Base-by-base conservation (phyloP, 495 filamentous ascomycete genomes). In the Penicillium angulare region DNA sequence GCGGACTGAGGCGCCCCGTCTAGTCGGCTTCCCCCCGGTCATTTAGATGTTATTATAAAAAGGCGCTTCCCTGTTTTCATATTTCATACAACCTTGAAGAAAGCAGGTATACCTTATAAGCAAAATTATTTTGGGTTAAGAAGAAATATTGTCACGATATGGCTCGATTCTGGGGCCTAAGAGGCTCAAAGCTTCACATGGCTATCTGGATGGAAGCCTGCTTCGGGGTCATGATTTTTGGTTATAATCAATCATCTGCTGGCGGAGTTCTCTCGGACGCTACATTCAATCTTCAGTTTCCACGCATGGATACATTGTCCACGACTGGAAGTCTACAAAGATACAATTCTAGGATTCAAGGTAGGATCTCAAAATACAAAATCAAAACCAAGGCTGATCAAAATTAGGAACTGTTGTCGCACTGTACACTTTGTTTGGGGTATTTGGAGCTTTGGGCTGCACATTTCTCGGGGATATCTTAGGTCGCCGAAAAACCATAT, bases 381-480 rank as follows among this genome's bases (percentile, higher is more conserved):
- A 22, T 3, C 3, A 1, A 27, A 24, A 5, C 18, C 29, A 34
- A 34, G 8, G 3, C 40, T 55, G 31, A 50, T 18, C 32, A 1
- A 7, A 38, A 4, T 5, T 20, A 55, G 53, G 53, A 15, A 56
- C 53, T 5, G 53, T 56, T 3, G 43, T 56, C 15, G 53, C 53
- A 20, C 20, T 56, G 32, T 65, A 52, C 48, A 60, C 43, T 35
- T 47, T 53, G 41, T 56, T 31, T 8, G 43, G 50, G 12, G 39
- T 58, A 3, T 53, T 58, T 31, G 51, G 55, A 17, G 50, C 55
- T 2, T 41, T 58, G 17, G 36, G 43, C 3, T 58, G 56, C 29
- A 64, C 73, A 29, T 67, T 60, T n/a, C 63, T 77, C 36, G 78
- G 80, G n/a, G 78, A 79, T 44, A 50, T 55, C 2, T 63, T 80